phyloP scores from a whole-genome alignment of 345 rosid species.

The Reutealis trisperma region DNA sequence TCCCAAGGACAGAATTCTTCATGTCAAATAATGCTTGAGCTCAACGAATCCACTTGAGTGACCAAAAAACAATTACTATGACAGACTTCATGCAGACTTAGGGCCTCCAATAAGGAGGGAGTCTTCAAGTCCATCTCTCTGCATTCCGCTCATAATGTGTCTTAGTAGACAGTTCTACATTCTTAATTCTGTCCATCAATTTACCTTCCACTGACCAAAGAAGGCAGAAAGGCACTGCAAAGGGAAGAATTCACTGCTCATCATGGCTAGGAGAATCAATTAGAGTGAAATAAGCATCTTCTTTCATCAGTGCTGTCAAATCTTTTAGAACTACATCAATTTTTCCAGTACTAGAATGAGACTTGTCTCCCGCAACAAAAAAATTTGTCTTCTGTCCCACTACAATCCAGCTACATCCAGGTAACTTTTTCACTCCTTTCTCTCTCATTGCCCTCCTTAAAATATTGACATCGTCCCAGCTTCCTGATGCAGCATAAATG shows the following conservation, averaged over 20 bases:
- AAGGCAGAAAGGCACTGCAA: not conserved
- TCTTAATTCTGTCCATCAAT: not conserved
- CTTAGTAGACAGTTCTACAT: not conserved
- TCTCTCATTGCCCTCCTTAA: slow-evolving; percentile 80
- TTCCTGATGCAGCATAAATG: slow-evolving; percentile 80
- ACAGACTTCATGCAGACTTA: not conserved
- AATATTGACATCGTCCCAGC: slow-evolving; percentile 70
- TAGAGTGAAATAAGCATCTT: slow-evolving; percentile 25
- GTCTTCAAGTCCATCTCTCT: not conserved
- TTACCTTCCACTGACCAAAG: not conserved
- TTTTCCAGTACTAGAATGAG: slow-evolving; percentile 49
- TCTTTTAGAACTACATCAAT: slow-evolving; percentile 47
- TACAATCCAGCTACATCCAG: slow-evolving; percentile 87
- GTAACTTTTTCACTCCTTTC: slow-evolving; percentile 70
- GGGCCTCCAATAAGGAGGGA: not conserved
- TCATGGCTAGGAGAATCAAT: slow-evolving; percentile 31
- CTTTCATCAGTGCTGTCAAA: slow-evolving; percentile 44
- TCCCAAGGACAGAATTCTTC: not conserved
- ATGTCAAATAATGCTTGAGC: not conserved
- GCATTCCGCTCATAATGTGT: not conserved
- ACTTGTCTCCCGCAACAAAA: slow-evolving; percentile 77
- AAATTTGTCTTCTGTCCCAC: slow-evolving; percentile 54
- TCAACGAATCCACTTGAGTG: not conserved
- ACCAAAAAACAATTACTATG: not conserved
- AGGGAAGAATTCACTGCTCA: slow-evolving; percentile 11